A percentile compares a stretch with the other conserved stretches of the same genome.
These are phyloP conservation scores for Penicillium hesseltinei DNA, from an alignment of 2,329 filamentous ascomycete genomes.

Conservation along the genomic window DNA sequence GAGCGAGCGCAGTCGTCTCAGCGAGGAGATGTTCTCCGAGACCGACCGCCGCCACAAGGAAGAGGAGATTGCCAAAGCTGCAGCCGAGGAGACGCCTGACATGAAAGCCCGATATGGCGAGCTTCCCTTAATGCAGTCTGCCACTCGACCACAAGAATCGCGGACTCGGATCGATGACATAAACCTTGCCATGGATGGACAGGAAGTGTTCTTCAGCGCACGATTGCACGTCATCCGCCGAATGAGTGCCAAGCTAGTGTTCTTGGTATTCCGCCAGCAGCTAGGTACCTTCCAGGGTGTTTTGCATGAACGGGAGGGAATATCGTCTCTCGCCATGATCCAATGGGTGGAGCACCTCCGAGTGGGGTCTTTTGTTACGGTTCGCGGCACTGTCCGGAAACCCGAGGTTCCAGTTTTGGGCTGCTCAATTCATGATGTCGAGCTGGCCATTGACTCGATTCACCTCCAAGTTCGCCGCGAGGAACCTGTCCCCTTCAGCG, in stretches of 20 bases:
- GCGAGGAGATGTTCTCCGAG: constrained; percentile 44
- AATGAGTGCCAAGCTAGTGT: constrained; percentile 78
- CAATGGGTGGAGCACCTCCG: constrained; percentile 84
- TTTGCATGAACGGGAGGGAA: constrained; percentile 59
- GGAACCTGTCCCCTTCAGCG: constrained; percentile 65
- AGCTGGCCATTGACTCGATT: constrained; percentile 67
- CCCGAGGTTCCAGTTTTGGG: constrained; percentile 73
- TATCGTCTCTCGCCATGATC: constrained; percentile 71
- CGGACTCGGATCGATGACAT: constrained; percentile 54
- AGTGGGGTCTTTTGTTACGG: constrained; percentile 73
- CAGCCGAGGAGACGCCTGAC: constrained; percentile 56
- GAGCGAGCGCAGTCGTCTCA: constrained; percentile 41
- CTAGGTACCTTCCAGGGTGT: constrained; percentile 82
- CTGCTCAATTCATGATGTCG: constrained; percentile 71
- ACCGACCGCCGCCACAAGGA: constrained; percentile 43
- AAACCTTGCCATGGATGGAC: constrained; percentile 53
- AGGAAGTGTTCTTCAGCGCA: constrained; percentile 65
- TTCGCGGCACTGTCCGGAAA: constrained; percentile 69
- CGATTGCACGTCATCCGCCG: constrained; percentile 76
- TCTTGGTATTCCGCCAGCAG: constrained; percentile 82
- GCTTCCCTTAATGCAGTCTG: constrained; percentile 58
- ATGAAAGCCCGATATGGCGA: constrained; percentile 60
- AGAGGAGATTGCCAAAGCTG: constrained; percentile 47
- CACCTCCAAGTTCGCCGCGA: constrained; percentile 62
- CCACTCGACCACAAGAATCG: constrained; percentile 48